A percentile compares a stretch with the other conserved stretches of the same genome.
Conservation (phyloP, 108 stramenopile genomes). For the Cyclotella sp. region DNA sequence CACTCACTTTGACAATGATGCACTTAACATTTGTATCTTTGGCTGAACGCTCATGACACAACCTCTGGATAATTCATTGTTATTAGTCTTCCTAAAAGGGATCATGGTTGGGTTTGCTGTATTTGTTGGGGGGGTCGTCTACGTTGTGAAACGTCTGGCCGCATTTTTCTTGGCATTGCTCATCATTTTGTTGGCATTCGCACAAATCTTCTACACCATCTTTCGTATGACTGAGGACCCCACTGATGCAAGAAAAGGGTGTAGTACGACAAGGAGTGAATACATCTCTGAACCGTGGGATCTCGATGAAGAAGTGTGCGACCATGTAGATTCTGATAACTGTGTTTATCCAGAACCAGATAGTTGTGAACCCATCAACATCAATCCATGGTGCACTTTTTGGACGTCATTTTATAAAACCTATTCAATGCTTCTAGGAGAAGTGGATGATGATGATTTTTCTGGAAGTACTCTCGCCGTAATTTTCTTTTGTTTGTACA, state of each 20-base stretch:
- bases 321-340: not conserved
- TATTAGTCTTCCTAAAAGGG: constrained; percentile 28
- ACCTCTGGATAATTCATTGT: too few species aligned
- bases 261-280: too few species aligned
- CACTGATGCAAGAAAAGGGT: not conserved
- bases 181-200: constrained; percentile 80
- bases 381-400: constrained; percentile 70
- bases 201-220: constrained; percentile 79
- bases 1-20: too few species aligned
- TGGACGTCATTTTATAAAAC: constrained; percentile 54
- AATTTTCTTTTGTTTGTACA: constrained; percentile 36
- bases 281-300: too few species aligned
- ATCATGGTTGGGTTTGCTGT: constrained; percentile 49
- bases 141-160: constrained; percentile 28
- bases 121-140: constrained; percentile 43
- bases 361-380: constrained; percentile 35
- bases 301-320: constrained; percentile 7
- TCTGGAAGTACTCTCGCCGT: constrained; percentile 24
- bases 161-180: constrained; percentile 60
- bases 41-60: too few species aligned
- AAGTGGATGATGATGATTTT: constrained; percentile 63
- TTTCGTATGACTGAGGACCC: constrained; percentile 56
- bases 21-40: too few species aligned
- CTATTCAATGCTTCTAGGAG: constrained; percentile 60
- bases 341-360: not conserved